Percentiles rank a stretch among this genome's conserved stretches.
Conservation (phyloP, 1,284 basidiomycete genomes). For the Athelia sp. region DNA sequence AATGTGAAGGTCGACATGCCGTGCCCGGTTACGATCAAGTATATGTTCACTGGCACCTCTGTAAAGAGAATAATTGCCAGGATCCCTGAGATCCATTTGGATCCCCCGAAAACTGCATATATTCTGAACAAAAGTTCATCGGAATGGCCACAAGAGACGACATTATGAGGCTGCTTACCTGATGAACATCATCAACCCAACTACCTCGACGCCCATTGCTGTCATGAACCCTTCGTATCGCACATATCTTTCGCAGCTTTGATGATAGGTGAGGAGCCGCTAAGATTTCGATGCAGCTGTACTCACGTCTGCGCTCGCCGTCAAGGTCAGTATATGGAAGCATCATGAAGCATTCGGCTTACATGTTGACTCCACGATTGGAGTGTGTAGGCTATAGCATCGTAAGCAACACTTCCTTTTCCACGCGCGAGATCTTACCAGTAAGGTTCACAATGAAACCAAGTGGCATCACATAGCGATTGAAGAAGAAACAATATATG, state of each 20-base stretch:
- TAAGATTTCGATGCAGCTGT: too few relatives aligned
- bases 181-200: conserved; percentile 42
- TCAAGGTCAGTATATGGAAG: too few relatives aligned
- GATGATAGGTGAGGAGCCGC: too few relatives aligned
- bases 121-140: conserved; percentile 20
- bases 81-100: conserved; percentile 16
- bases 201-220: conserved; percentile 33
- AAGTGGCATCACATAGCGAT: conserved; percentile 38
- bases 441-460: conserved; percentile 36
- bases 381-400: too few relatives aligned
- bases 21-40: conserved; percentile 27
- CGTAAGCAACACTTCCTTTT: too few relatives aligned
- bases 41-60: conserved; percentile 32
- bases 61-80: conserved; percentile 22
- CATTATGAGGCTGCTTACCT: conserved; percentile 29
- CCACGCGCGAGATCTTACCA: conserved; percentile 23
- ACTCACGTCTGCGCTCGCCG: too few relatives aligned
- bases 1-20: conserved; percentile 12
- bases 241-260: conserved; percentile 32
- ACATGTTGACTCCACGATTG: too few relatives aligned
- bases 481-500: conserved; percentile 18
- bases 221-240: conserved; percentile 42
- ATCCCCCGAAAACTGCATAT: conserved; percentile 20
- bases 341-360: too few relatives aligned
- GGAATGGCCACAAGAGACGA: not conserved